phyloP scores from a whole-genome alignment of 176 grass and related monocot genomes.

The Oryza meyeriana region DNA sequence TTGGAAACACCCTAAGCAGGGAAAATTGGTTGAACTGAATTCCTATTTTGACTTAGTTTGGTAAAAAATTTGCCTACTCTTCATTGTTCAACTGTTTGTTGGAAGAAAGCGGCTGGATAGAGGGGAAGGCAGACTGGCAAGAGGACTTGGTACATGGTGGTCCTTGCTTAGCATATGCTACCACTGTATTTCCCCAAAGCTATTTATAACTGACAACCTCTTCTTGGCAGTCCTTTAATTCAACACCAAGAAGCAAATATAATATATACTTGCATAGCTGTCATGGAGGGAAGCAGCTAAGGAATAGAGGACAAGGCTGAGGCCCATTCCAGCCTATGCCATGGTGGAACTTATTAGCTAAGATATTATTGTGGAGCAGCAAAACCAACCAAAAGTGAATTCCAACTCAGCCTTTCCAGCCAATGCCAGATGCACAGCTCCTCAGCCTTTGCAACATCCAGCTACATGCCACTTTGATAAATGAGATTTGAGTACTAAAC shows the following conservation, averaged over 20 bases:
- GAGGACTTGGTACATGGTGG: slow-evolving; percentile 16
- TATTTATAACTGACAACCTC: slow-evolving; percentile 34
- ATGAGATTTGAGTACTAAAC: slow-evolving; percentile 45
- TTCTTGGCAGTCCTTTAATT: slow-evolving; percentile 34
- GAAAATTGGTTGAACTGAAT: background rate
- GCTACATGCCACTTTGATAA: slow-evolving; percentile 53
- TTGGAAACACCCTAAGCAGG: background rate
- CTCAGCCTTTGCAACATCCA: slow-evolving; percentile 49
- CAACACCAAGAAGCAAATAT: slow-evolving; percentile 31
- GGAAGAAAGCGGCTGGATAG: slow-evolving; percentile 2
- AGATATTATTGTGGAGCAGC: slow-evolving; percentile 46
- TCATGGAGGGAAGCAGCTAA: slow-evolving; percentile 40
- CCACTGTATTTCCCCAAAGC: background rate
- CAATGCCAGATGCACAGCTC: slow-evolving; percentile 46
- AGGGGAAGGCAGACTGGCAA: slow-evolving; percentile 12
- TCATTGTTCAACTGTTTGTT: slow-evolving; percentile 23
- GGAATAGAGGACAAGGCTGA: slow-evolving; percentile 40
- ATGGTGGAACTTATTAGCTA: slow-evolving; percentile 44
- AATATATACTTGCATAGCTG: slow-evolving; percentile 47
- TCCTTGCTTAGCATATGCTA: slow-evolving; percentile 2
- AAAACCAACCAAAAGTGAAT: slow-evolving; percentile 59
- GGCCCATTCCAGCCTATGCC: slow-evolving; percentile 60
- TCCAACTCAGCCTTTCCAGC: slow-evolving; percentile 48
- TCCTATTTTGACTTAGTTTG: background rate
- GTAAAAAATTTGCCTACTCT: slow-evolving; percentile 11